Percentiles rank a stretch among this genome's conserved stretches.
Conservation (phyloP, 2,329 filamentous ascomycete species). For the Myriosclerotinia scirpicola region DNA sequence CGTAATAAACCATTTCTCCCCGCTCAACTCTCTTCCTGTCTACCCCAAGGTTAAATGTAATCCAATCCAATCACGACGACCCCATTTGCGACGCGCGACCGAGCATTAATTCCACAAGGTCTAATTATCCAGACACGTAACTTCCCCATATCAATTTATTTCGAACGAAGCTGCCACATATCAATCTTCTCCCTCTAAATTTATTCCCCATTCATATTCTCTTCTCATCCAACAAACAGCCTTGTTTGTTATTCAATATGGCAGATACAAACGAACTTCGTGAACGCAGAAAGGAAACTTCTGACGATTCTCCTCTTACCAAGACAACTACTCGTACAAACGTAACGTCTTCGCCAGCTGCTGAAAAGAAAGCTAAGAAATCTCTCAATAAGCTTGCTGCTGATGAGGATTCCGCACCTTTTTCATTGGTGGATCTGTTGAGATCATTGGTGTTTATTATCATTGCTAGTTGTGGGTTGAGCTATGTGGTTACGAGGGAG, state of each 20-base stretch:
- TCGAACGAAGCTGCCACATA: conserved; percentile 13
- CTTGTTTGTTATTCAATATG: neutral
- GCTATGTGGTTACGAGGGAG: conserved; percentile 40
- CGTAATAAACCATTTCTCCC: neutral
- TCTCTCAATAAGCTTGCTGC: conserved; percentile 24
- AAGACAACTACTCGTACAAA: neutral
- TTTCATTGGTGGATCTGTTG: conserved; percentile 36
- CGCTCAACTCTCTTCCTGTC: neutral
- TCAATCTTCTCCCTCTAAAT: neutral
- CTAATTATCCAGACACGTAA: neutral
- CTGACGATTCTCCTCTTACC: neutral
- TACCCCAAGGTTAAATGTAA: conserved; percentile 10
- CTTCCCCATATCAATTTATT: conserved; percentile 17
- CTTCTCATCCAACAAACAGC: neutral
- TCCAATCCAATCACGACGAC: conserved; percentile 13
- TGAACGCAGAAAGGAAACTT: conserved; percentile 15
- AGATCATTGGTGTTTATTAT: conserved; percentile 37
- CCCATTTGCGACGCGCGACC: conserved; percentile 5
- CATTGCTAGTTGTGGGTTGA: conserved; percentile 32
- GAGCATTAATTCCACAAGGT: conserved; percentile 13
- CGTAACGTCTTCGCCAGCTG: neutral
- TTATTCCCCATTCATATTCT: neutral
- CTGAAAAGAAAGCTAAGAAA: conserved; percentile 16
- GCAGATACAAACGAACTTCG: conserved; percentile 5
- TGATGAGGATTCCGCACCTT: conserved; percentile 34